These are phyloP conservation scores for Wickerhamiella kurtzmanii DNA, from an alignment of 805 yeast species.

Conservation along the genomic window DNA sequence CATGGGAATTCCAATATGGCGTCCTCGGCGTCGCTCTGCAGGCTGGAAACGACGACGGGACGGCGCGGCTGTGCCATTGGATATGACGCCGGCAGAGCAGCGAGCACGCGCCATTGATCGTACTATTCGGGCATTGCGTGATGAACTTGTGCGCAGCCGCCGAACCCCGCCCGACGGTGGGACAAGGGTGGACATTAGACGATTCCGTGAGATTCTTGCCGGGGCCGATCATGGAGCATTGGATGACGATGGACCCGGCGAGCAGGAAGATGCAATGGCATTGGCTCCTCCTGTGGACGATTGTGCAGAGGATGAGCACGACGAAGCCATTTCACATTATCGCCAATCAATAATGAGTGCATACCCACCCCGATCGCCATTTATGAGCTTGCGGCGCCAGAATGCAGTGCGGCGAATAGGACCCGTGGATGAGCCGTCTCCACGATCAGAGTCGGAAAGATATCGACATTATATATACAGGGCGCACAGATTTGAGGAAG, in stretches of 20 bases:
- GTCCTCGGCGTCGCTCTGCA: neutral
- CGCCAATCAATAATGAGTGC: neutral
- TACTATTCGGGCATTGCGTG: neutral
- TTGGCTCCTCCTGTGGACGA: neutral
- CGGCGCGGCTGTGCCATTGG: constrained; percentile 1
- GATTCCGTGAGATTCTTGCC: neutral
- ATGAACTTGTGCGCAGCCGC: neutral
- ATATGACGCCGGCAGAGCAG: neutral
- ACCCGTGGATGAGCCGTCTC: too few species aligned
- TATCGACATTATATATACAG: too few species aligned
- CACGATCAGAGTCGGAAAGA: too few species aligned
- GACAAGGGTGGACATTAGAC: neutral
- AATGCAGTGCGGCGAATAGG: too few species aligned
- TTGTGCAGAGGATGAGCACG: neutral
- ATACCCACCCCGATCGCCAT: neutral
- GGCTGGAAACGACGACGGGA: constrained; percentile 1
- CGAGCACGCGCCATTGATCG: neutral
- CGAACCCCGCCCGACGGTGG: neutral
- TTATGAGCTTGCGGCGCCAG: too few species aligned
- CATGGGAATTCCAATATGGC: constrained; percentile 1
- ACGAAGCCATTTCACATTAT: too few species aligned
- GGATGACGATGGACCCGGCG: too few species aligned
- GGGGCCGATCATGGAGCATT: neutral
- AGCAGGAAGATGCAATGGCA: neutral
- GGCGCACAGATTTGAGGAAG: too few species aligned